Evolutionary conservation across 148 eudicot species (phyloP), one percentile per base, ranked within the genome.

Genomic region (Vaccinium darrowii): DNA sequence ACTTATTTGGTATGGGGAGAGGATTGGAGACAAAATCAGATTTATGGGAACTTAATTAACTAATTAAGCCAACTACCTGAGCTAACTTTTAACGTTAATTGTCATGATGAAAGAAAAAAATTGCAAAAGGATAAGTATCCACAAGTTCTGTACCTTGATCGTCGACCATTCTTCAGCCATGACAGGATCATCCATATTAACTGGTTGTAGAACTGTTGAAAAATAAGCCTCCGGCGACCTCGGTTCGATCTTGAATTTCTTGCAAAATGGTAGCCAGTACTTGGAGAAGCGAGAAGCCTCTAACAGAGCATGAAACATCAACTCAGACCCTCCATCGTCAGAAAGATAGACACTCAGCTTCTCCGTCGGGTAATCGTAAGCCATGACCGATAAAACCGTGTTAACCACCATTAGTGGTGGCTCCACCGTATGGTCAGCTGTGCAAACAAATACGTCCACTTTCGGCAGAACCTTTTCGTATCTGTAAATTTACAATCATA

Each of bases 201-300:
- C 5, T 51, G 86, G 69, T 21, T 52, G 7, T 14, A 21, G 30
- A 36, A 23, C 54, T 8, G 33, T 56, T 18, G 83, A 51, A 81
- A 85, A 85, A 76, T 85, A 85, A 43, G 80, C 71, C 10, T 16
- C 83, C 0, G 87, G 87, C 1, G 87, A 47, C 19, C 76, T n/a
- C 5, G 71, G 80, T 49, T 85, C 73, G 18, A 85, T 12, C 36
- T 81, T 81, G 15, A 16, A 81, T 52, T 81, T 81, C 80, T 60
- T 85, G 87, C 84, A 85, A 81, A 73, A 85, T n/a, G 87, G 87
- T 7, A 85, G 62, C 87, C 87, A 85, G n/a, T 56, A 21, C 53
- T 27, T 81, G 4, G 80, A 43, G 84, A 81, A 81, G 12, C 21
- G 67, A 73, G 87, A 71, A 57, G 87, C 84, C 76, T 81, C 79